Evolutionary conservation across 1,284 basidiomycete genomes (phyloP), one percentile per base, ranked within the genome.

Genomic region (Ustilago sp.): DNA sequence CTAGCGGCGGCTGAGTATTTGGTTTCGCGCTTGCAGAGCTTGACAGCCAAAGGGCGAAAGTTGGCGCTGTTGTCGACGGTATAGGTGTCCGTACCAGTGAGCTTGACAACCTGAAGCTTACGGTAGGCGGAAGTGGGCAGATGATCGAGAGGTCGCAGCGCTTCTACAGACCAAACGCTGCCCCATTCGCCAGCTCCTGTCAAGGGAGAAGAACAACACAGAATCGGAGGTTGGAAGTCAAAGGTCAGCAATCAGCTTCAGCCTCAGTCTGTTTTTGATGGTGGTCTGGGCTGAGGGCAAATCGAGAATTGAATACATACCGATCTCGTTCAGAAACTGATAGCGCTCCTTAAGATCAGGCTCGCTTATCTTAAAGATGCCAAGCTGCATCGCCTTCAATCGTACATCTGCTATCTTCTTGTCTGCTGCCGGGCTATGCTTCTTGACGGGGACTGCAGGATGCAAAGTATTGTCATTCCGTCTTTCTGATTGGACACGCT

Each of bases 101-200:
- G 68, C 13, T 74, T 72, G 61, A 59, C 63, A n/a, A 66, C 66
- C 31, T 63, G 62, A 8, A 66, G 54, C 12, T 55, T 59, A 50
- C 70, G 76, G 13, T 66, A 79, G 31, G 72, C 72, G 0, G 68
- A 75, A 38, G 65, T 28, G 9, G 77, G 66, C 3, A 75, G 63
- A 38, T 71, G 72, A 13, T 64, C 56, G 45, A 78, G 68, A 45
- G 67, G 71, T 47, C 61, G 59, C 19, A 78, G 41, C 2, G 70
- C 70, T 35, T 71, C 68, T 0, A 68, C 64, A 0, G 64, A 43
- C 72, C 73, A 80, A 53, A 77, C 70, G 19, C 65, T 75, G 8
- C 75, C 76, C 76, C 80, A 80, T 36, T 80, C 74, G 19, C 76
- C 77, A 5, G 63, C 51, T 32, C 74, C 76, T 77, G 54, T 9